Percentiles rank a stretch among this genome's conserved stretches.
Conservation (phyloP, 2,329 filamentous ascomycete genomes). For the Apiospora rasikravindrae region DNA sequence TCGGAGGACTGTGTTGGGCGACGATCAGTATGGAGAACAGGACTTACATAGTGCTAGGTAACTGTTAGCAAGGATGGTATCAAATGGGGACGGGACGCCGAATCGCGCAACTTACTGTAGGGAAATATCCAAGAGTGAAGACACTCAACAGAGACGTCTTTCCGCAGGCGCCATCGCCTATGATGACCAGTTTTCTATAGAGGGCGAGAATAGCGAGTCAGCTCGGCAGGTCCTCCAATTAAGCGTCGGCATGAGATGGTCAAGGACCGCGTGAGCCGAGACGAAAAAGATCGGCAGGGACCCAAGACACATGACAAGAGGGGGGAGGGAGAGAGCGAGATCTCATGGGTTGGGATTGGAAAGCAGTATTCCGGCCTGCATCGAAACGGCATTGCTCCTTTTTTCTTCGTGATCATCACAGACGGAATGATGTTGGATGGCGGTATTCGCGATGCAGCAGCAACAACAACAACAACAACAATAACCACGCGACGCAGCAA, state of each 20-base stretch:
- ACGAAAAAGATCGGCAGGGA: constrained; percentile 19
- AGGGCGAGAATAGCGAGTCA: constrained; percentile 18
- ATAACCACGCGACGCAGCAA: constrained; percentile 2
- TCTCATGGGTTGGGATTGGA: constrained; percentile 3
- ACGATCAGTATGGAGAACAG: background rate
- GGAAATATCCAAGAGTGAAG: constrained; percentile 97
- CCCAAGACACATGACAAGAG: constrained; percentile 18
- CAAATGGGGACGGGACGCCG: constrained; percentile 19
- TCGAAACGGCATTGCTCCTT: background rate
- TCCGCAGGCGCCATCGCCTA: constrained; percentile 79
- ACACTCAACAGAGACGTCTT: constrained; percentile 98
- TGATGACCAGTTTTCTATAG: constrained; percentile 42
- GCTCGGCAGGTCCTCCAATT: constrained; percentile 17
- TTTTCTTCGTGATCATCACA: background rate
- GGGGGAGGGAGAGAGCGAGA: background rate
- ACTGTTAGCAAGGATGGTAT: constrained; percentile 33
- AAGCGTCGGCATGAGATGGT: background rate
- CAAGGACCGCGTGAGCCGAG: constrained; percentile 14
- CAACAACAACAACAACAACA: background rate
- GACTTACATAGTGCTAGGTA: constrained; percentile 24
- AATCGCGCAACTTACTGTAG: constrained; percentile 72
- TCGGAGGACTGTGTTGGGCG: constrained; percentile 4
- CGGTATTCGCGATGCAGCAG: background rate
- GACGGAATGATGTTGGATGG: background rate
- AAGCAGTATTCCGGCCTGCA: background rate